Conservation (phyloP, 2,329 filamentous ascomycete genomes). For the Chrysoporthe deuterocubensis region DNA sequence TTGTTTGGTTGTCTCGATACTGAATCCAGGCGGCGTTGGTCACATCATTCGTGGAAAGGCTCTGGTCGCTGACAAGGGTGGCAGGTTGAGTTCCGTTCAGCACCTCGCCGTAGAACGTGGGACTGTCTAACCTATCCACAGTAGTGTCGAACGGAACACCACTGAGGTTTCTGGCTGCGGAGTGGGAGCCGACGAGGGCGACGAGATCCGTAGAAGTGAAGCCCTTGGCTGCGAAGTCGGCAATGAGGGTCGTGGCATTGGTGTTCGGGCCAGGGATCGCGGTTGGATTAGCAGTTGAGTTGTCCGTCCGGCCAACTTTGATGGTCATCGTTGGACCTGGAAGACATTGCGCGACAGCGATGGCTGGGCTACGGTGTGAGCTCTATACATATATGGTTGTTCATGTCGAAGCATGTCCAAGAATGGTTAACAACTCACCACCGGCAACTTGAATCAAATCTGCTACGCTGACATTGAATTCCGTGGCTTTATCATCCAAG, state of each 20-base stretch:
- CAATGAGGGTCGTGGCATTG: conserved; percentile 31
- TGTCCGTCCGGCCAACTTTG: conserved; percentile 35
- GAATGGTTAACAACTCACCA: conserved; percentile 30
- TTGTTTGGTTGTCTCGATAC: conserved; percentile 30
- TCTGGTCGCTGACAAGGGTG: conserved; percentile 34
- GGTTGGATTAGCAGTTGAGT: conserved; percentile 31
- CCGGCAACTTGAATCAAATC: conserved; percentile 38
- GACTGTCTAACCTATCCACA: conserved; percentile 31
- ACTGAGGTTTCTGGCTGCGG: conserved; percentile 33
- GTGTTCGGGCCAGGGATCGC: conserved; percentile 31
- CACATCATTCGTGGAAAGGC: conserved; percentile 32
- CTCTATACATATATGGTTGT: background rate
- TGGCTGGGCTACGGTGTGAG: conserved; percentile 25
- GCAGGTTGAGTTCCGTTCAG: conserved; percentile 31
- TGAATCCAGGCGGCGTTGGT: conserved; percentile 33
- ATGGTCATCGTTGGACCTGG: conserved; percentile 33
- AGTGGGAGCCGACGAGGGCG: conserved; percentile 36
- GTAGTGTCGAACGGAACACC: conserved; percentile 34
- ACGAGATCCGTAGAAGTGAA: conserved; percentile 34
- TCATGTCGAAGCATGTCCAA: background rate
- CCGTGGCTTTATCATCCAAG: conserved; percentile 32
- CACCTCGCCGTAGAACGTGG: conserved; percentile 35
- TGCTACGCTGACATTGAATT: conserved; percentile 34
- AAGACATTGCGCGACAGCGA: conserved; percentile 33
- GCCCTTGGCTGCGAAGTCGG: conserved; percentile 34